Evolutionary conservation across 345 rosid species (phyloP).

Genomic region (Populus euphratica): DNA sequence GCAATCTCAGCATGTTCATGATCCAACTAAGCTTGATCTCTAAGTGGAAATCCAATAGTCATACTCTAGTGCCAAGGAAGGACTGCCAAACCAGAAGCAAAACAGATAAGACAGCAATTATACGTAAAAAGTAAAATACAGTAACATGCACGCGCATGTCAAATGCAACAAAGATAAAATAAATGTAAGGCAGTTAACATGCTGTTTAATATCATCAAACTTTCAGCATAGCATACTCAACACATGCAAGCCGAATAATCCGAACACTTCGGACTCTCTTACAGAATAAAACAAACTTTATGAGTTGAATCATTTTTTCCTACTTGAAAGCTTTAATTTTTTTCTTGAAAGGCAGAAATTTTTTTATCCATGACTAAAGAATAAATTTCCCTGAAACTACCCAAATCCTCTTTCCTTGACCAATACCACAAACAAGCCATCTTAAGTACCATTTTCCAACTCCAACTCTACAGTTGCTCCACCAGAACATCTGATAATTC

Average conservation of each 20-base stretch:
- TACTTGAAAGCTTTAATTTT: not conserved
- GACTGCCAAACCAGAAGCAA: constrained; percentile 34
- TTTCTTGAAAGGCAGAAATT: not conserved
- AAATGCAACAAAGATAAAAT: not conserved
- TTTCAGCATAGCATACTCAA: not conserved
- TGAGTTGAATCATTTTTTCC: not conserved
- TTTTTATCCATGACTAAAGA: not conserved
- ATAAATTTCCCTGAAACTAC: not conserved
- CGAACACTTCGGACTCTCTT: not conserved
- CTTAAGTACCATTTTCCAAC: not conserved
- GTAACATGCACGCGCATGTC: not conserved
- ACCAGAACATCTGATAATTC: not conserved
- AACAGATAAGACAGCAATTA: not conserved
- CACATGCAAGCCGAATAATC: not conserved
- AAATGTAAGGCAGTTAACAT: not conserved
- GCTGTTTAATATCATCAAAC: not conserved
- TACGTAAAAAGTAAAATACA: not conserved
- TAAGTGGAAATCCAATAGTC: constrained; percentile 18
- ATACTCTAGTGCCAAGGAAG: constrained; percentile 50
- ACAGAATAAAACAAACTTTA: not conserved
- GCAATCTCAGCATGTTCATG: constrained; percentile 7
- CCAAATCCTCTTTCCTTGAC: not conserved
- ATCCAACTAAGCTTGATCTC: constrained; percentile 5
- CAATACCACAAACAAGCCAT: not conserved
- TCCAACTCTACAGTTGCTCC: not conserved